phyloP scores from a whole-genome alignment of 257 asterid species.

The Solanum paucissectum region DNA sequence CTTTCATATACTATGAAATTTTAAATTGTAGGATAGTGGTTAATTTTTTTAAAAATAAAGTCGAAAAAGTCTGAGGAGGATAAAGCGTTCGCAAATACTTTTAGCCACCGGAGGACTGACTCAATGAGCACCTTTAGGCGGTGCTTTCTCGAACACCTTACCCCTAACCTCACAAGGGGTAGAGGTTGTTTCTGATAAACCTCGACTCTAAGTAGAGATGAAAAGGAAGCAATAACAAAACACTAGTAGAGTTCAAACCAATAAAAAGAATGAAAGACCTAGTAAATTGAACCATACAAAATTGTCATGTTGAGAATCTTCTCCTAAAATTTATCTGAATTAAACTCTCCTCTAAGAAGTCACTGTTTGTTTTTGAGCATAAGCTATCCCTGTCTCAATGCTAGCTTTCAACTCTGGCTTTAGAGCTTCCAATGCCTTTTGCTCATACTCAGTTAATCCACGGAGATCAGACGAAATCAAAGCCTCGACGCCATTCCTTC shows the following conservation, averaged over 20 bases:
- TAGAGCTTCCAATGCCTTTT: slow-evolving; percentile 5
- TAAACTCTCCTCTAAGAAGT: not conserved
- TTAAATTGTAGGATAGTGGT: not conserved
- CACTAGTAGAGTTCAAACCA: not conserved
- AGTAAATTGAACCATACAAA: not conserved
- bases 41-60: not conserved
- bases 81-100: not conserved
- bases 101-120: not conserved
- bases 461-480: slow-evolving; percentile 3
- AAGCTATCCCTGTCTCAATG: slow-evolving; percentile 8
- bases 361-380: slow-evolving; percentile 3
- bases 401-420: slow-evolving; percentile 9
- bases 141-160: not conserved
- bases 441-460: slow-evolving; percentile 7
- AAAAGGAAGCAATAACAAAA: not conserved
- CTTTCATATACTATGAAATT: no score
- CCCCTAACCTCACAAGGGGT: not conserved
- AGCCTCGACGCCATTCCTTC: slow-evolving; percentile 10
- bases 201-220: not conserved
- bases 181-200: not conserved
- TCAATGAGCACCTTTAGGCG: not conserved
- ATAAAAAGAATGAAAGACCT: not conserved
- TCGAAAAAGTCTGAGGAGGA: not conserved
- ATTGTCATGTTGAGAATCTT: not conserved
- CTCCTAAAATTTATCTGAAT: not conserved